A percentile compares a stretch with the other conserved stretches of the same genome.
phyloP scores from a whole-genome alignment of 352 stramenopile genomes.

The Pythium angustatum region DNA sequence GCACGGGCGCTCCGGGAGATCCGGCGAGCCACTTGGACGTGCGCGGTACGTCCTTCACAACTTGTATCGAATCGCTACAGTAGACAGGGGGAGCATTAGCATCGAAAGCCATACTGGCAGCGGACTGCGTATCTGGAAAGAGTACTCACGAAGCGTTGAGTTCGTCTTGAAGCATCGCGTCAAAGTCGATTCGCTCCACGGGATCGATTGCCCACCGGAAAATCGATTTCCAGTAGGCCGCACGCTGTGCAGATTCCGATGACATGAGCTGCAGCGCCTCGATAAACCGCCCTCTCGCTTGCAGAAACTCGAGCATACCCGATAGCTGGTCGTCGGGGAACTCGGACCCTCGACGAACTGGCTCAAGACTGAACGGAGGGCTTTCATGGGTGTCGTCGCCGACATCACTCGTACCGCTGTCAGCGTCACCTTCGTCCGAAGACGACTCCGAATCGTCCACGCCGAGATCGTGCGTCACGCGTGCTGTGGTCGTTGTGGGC shows the following conservation, averaged over 20 bases:
- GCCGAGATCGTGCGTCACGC: constrained; percentile 1
- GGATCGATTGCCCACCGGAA: constrained; percentile 62
- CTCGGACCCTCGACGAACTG: constrained; percentile 10
- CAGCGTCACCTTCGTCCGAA: constrained; percentile 37
- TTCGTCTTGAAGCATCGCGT: constrained; percentile 28
- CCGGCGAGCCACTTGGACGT: constrained; percentile 75
- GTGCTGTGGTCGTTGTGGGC: neutral
- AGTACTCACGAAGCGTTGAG: constrained; percentile 57
- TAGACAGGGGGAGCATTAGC: neutral
- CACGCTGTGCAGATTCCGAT: constrained; percentile 46
- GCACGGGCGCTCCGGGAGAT: constrained; percentile 52
- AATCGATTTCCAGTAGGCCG: constrained; percentile 64
- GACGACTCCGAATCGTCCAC: constrained; percentile 10
- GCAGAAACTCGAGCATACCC: constrained; percentile 64
- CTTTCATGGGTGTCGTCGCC: constrained; percentile 12
- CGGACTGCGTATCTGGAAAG: neutral
- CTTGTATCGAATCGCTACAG: constrained; percentile 59
- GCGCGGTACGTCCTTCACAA: constrained; percentile 81
- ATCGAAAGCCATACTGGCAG: neutral
- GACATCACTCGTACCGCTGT: neutral
- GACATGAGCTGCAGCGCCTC: constrained; percentile 77
- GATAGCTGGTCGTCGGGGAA: constrained; percentile 46
- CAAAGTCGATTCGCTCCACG: constrained; percentile 16
- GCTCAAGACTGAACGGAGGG: neutral
- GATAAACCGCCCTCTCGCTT: constrained; percentile 60